Percentiles rank a stretch among this genome's conserved stretches.
Conservation (phyloP, 345 rosid species). For the Streptanthus diversifolius region DNA sequence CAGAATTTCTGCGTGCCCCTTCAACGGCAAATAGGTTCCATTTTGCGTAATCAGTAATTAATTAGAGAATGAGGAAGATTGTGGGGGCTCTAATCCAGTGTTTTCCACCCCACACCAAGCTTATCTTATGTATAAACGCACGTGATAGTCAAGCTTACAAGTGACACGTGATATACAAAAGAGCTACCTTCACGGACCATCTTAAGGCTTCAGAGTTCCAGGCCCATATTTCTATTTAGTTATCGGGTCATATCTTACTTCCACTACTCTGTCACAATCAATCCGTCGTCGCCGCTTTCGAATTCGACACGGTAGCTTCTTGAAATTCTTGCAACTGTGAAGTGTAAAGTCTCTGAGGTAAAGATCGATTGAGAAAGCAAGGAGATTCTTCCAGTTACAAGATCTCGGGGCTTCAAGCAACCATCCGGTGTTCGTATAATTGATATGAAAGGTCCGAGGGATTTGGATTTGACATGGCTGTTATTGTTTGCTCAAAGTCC, state of each 20-base stretch:
- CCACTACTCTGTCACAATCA: background rate
- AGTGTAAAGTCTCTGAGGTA: no score
- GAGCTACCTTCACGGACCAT: no score
- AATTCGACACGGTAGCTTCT: no score
- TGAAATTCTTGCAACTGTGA: no score
- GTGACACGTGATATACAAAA: background rate
- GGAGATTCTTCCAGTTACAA: no score
- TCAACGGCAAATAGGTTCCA: slow-evolving; percentile 25
- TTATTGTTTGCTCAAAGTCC: no score
- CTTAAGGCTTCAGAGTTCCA: background rate
- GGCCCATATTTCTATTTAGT: background rate
- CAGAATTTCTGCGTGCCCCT: slow-evolving; percentile 36
- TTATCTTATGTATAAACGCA: background rate
- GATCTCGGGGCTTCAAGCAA: no score
- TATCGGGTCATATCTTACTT: background rate
- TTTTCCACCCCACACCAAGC: background rate
- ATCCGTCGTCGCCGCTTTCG: no score
- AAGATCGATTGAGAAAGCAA: no score
- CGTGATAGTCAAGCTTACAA: background rate
- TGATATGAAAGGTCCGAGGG: no score
- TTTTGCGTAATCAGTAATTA: slow-evolving; percentile 33
- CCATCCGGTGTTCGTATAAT: no score
- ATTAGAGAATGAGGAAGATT: background rate
- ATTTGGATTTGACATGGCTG: no score
- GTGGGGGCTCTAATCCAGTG: background rate